Evolutionary conservation across 345 rosid species (phyloP), one percentile per base, ranked within the genome.

Genomic region (Heritiera fomes): DNA sequence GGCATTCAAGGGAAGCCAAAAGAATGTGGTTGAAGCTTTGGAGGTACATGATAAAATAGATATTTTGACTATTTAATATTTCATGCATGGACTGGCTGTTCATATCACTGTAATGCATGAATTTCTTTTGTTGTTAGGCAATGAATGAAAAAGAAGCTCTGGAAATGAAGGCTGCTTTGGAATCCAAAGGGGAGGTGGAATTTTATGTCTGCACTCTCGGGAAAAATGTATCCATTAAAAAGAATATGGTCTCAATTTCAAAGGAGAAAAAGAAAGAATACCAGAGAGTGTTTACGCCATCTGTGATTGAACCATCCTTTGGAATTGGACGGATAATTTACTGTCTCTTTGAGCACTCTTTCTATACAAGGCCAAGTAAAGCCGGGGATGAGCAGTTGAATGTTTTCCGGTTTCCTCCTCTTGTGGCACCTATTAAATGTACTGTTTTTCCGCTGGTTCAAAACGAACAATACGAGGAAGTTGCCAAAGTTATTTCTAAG

Each of bases 241-340:
- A 88, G 88, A 94, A 63, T 75, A 92, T 96, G 99, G 88, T 96
- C 15, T 74, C 90, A n/a, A 96, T 96, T 82, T 90, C 97, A 38
- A 96, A 90, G 90, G 93, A 93, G 90, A 92, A 85, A 81, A 94
- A 84, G 89, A 91, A 89, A 77, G 99, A 90, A 85, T 90, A 94
- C 80, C 97, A 94, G 80, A 83, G 99, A 76, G 92, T 89, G 76
- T 95, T 94, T 85, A 94, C 93, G 2, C 98, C 99, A 2, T 96
- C 95, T 18, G 98, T 96, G 72, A 91, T 96, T 66, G 99, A 92
- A 65, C 99, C 99, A 52, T 96, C 98, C 0, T 96, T 96, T 61
- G 97, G 98, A 68, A 91, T 96, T 81, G 99, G 99, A 20, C 88
- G 99, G 59, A 96, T 96, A 65, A 91, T 96, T 75, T 94, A 92